phyloP scores from a whole-genome alignment of 805 yeast species.

The Nakazawaea populi region DNA sequence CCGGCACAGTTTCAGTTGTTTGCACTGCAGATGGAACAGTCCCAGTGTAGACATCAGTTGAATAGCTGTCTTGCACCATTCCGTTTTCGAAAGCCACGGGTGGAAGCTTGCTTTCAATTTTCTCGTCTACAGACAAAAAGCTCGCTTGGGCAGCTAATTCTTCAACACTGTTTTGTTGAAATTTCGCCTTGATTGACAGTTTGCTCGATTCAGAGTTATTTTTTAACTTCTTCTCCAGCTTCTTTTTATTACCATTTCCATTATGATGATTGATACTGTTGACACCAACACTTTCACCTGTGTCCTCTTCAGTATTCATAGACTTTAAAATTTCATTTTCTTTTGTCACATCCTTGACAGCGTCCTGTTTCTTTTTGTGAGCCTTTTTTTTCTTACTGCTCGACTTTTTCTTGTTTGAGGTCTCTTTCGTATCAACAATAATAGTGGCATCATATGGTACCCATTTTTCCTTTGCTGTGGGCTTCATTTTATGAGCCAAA shows the following conservation, averaged over 20 bases:
- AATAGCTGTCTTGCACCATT: no score
- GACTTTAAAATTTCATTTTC: background rate
- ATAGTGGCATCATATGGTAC: slow-evolving; percentile 10
- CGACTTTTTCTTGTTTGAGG: background rate
- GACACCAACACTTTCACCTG: no score
- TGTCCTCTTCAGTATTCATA: no score
- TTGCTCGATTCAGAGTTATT: no score
- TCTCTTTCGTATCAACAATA: slow-evolving; percentile 2
- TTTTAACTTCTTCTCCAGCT: background rate
- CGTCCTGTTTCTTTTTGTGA: background rate
- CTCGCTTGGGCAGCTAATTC: background rate
- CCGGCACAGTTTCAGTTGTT: background rate
- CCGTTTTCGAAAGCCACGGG: no score
- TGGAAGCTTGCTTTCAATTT: no score
- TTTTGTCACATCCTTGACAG: background rate
- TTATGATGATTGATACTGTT: no score
- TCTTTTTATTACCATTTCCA: background rate
- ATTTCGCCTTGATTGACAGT: no score
- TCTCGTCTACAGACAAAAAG: no score
- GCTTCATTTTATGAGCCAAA: background rate
- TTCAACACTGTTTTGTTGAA: background rate
- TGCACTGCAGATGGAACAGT: background rate
- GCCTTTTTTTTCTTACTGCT: background rate
- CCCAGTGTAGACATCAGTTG: no score
- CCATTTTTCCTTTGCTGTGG: slow-evolving; percentile 11